These are phyloP conservation scores for Cyclotella baltica DNA, from an alignment of 108 stramenopile genomes.

Conservation along the genomic window DNA sequence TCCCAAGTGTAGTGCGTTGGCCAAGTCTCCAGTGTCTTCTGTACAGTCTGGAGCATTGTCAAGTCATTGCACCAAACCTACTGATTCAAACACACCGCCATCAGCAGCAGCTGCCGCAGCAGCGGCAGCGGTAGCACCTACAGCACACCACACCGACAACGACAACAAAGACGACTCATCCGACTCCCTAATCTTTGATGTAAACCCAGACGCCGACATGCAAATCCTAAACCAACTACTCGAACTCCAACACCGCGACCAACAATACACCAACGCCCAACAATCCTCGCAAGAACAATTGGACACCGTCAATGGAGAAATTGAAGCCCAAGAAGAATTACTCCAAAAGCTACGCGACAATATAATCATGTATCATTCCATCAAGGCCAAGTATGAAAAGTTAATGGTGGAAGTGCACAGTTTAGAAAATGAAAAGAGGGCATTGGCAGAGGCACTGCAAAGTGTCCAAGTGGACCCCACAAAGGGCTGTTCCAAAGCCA, in stretches of 20 bases:
- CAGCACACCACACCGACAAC: background rate
- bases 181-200: conserved; percentile 56
- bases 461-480: conserved; percentile 74
- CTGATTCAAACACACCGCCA: no score
- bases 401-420: conserved; percentile 80
- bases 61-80: no score
- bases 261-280: conserved; percentile 64
- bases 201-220: conserved; percentile 89
- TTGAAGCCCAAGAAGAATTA: conserved; percentile 74
- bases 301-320: conserved; percentile 73
- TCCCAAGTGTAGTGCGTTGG: conserved; percentile 9
- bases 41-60: background rate
- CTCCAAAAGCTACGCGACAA: conserved; percentile 78
- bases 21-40: background rate
- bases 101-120: no score
- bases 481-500: conserved; percentile 72
- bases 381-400: conserved; percentile 83
- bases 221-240: conserved; percentile 84
- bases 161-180: conserved; percentile 24
- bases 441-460: conserved; percentile 74
- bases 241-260: conserved; percentile 82
- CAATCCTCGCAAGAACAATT: conserved; percentile 69
- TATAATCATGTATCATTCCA: conserved; percentile 79
- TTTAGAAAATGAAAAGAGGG: conserved; percentile 78
- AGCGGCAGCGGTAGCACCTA: background rate